phyloP scores from a whole-genome alignment of 495 filamentous ascomycete species.

The Apodospora peruviana region DNA sequence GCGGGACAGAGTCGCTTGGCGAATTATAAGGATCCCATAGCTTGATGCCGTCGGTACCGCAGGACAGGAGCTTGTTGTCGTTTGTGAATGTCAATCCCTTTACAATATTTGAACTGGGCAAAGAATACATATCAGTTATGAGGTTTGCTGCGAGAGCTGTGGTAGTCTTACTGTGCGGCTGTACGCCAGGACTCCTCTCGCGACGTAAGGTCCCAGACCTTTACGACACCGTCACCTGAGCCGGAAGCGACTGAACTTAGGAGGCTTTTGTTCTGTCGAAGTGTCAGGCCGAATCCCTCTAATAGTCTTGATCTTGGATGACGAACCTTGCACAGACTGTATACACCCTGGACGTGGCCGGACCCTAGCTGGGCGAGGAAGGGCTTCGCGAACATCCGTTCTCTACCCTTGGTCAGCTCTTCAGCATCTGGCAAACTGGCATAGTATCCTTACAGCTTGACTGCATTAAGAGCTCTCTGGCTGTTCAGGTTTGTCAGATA shows the following conservation, averaged over 20 bases:
- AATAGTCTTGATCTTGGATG: too few species aligned
- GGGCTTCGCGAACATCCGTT: slow-evolving; percentile 92
- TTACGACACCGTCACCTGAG: slow-evolving; percentile 81
- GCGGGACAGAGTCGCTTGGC: slow-evolving; percentile 53
- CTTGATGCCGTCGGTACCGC: slow-evolving; percentile 83
- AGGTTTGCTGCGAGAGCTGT: not conserved
- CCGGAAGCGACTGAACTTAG: slow-evolving; percentile 71
- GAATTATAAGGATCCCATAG: slow-evolving; percentile 85
- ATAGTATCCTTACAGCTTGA: slow-evolving; percentile 54
- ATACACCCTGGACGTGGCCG: slow-evolving; percentile 93
- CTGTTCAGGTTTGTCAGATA: slow-evolving; percentile 10
- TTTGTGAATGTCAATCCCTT: slow-evolving; percentile 86
- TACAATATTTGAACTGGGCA: slow-evolving; percentile 60
- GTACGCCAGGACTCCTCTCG: slow-evolving; percentile 75
- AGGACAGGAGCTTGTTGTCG: slow-evolving; percentile 81
- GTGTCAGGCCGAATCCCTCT: too few species aligned
- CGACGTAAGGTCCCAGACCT: slow-evolving; percentile 85
- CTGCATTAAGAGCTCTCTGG: slow-evolving; percentile 58
- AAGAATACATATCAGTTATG: not conserved
- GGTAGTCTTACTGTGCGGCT: slow-evolving; percentile 55
- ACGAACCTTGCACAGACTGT: slow-evolving; percentile 55
- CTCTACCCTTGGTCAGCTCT: slow-evolving; percentile 24
- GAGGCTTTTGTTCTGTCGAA: slow-evolving; percentile 56
- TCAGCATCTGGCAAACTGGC: not conserved
- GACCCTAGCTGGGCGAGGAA: slow-evolving; percentile 83